These are phyloP conservation scores for Trichoderma sp. DNA, from an alignment of 2,329 filamentous ascomycete genomes.

Conservation along the genomic window DNA sequence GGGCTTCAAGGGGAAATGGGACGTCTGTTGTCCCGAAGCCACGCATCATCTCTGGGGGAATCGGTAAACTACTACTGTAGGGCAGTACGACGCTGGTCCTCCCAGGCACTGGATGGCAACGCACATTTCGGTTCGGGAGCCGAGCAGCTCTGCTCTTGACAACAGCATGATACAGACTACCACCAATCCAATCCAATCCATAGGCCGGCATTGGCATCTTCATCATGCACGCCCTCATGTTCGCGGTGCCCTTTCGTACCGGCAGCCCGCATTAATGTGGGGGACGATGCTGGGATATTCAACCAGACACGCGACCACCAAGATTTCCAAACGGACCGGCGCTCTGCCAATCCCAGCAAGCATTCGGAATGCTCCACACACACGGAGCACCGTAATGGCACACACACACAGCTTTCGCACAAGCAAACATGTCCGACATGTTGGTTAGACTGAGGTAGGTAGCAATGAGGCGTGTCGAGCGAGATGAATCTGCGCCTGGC, in stretches of 20 bases:
- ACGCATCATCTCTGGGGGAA: neutral
- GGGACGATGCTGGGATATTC: neutral
- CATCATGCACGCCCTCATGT: neutral
- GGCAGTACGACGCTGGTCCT: neutral
- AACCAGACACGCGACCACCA: conserved; percentile 11
- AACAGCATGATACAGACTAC: neutral
- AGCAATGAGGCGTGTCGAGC: neutral
- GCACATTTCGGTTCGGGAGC: neutral
- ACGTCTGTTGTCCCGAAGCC: neutral
- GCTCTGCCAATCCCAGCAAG: neutral
- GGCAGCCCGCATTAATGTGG: conserved; percentile 4
- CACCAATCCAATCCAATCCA: neutral
- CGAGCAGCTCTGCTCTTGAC: neutral
- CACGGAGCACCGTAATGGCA: neutral
- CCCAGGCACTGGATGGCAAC: neutral
- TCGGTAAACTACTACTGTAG: neutral
- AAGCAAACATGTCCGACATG: neutral
- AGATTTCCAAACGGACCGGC: conserved; percentile 1
- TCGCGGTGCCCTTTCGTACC: neutral
- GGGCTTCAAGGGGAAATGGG: neutral
- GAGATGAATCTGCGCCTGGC: neutral
- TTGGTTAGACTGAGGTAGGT: neutral
- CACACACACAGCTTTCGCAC: neutral
- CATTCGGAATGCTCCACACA: neutral
- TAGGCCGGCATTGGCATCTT: neutral